Evolutionary conservation across 2,329 filamentous ascomycete species (phyloP).

Genomic region (Colletotrichum sp.): DNA sequence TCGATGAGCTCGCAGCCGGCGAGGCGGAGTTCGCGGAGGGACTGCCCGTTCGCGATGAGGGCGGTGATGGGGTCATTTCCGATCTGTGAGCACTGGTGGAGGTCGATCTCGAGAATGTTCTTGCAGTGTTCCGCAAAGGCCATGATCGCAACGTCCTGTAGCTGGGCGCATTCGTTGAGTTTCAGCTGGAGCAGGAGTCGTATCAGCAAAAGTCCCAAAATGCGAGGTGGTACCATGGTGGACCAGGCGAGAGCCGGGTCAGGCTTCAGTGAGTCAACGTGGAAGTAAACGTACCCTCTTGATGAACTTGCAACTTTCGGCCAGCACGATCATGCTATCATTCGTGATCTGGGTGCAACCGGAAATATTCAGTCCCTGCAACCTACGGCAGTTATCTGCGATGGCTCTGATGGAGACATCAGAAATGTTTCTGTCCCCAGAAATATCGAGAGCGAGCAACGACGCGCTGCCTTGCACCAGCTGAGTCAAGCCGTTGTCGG

Average conservation of each 20-base stretch:
- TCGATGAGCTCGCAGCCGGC: slow-evolving; percentile 85
- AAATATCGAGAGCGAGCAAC: slow-evolving; percentile 89
- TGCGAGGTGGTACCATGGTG: neutral
- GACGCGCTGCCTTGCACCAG: slow-evolving; percentile 81
- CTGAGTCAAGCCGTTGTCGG: slow-evolving; percentile 81
- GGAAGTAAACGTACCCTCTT: slow-evolving; percentile 70
- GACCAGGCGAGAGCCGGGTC: neutral
- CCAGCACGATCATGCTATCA: slow-evolving; percentile 81
- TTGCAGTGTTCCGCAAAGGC: slow-evolving; percentile 89
- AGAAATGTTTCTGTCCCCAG: slow-evolving; percentile 82
- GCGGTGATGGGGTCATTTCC: slow-evolving; percentile 84
- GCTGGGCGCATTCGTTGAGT: slow-evolving; percentile 87
- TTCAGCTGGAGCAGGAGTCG: slow-evolving; percentile 67
- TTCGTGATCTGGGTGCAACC: slow-evolving; percentile 85
- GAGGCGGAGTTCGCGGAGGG: slow-evolving; percentile 88
- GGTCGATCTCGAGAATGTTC: slow-evolving; percentile 94
- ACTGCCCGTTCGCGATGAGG: slow-evolving; percentile 77
- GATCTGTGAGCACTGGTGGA: slow-evolving; percentile 83
- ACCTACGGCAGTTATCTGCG: slow-evolving; percentile 78
- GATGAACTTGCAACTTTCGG: slow-evolving; percentile 82
- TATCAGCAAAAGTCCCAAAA: slow-evolving; percentile 31
- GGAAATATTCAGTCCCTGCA: slow-evolving; percentile 94
- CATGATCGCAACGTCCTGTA: slow-evolving; percentile 81
- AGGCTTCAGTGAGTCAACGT: neutral
- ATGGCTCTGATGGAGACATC: slow-evolving; percentile 80